Percentiles rank a stretch among this genome's conserved stretches.
Evolutionary conservation across 2,329 filamentous ascomycete genomes (phyloP).

Genomic region (Domatiomyces globalis): DNA sequence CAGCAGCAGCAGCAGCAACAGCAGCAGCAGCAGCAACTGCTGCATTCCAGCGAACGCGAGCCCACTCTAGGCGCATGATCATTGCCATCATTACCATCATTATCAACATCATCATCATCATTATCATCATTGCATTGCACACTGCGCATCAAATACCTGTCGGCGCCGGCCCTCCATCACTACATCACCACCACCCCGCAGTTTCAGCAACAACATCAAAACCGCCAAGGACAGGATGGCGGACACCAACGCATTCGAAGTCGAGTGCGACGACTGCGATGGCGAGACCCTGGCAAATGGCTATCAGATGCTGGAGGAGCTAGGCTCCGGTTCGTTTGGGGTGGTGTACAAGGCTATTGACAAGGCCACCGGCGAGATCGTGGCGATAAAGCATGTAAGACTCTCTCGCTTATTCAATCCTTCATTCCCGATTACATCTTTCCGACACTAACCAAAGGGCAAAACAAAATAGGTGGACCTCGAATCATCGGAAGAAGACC

Average conservation of each 20-base stretch:
- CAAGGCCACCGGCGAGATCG: slow-evolving; percentile 74
- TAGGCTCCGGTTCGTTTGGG: slow-evolving; percentile 91
- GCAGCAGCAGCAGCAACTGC: no score
- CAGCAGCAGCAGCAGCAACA: no score
- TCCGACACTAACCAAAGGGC: background rate
- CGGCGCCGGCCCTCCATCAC: background rate
- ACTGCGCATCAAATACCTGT: background rate
- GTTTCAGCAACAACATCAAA: background rate
- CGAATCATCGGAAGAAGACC: slow-evolving; percentile 96
- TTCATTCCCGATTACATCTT: no score
- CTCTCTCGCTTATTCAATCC: background rate
- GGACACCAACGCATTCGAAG: slow-evolving; percentile 7
- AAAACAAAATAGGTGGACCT: slow-evolving; percentile 64
- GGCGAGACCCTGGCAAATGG: slow-evolving; percentile 41
- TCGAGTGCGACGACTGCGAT: slow-evolving; percentile 14
- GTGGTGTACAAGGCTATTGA: slow-evolving; percentile 96
- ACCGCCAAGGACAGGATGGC: slow-evolving; percentile 1
- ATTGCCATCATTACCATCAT: background rate
- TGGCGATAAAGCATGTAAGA: slow-evolving; percentile 89
- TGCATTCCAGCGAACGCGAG: no score
- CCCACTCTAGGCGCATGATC: background rate
- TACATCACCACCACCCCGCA: background rate
- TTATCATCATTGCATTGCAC: background rate
- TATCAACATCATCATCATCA: background rate
- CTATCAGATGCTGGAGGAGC: slow-evolving; percentile 91